Evolutionary conservation across 2,329 filamentous ascomycete genomes (phyloP), one percentile per base, ranked within the genome.

Genomic region (Nannizziopsis barbatae): DNA sequence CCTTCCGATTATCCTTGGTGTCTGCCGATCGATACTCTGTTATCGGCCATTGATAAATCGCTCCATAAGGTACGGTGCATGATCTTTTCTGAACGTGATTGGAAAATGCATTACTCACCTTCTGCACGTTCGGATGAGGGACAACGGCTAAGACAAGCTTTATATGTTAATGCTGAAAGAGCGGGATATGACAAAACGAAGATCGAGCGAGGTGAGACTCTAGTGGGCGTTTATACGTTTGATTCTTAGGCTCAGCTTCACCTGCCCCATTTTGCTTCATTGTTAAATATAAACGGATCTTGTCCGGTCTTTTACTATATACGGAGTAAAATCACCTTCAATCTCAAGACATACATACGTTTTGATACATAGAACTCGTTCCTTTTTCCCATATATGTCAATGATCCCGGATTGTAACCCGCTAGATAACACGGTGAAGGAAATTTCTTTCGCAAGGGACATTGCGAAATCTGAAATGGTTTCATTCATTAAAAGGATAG

Each of bases 31-130:
- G 44, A 54, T 20, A 41, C 49, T 1, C 42, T 64, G 5, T 39
- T 59, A n/a, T 37, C 52, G 17, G 55, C 58, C 2, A 44, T 64
- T 17, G 49, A 57, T 8, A 45, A 46, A 1, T 58, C 54, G 0
- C 40, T 64, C 27, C 44, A 50, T 7, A 59, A 61, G 45, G 50
- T 65, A 15, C 56, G 57, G 5, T 46, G 56, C 9, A 42, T 64
- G 1, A 61, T 58, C 1, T 57, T 65, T 43, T 53, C 60, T 27
- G 58, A 61, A 20, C 22, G 22, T 27, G 22, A 27, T 27, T 27
- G 22, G 22, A 27, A 27, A 27, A 51, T 57, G 2, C 61, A 57
- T 38, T 53, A 50, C 31, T 27, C 22, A 27, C 22, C 22, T 27
- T 27, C 22, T 27, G 22, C 22, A 27, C 22, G 22, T 7, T 27